Percentiles rank a stretch among this genome's conserved stretches.
phyloP scores from a whole-genome alignment of 805 yeast genomes.

The Kuraishia piskuri region DNA sequence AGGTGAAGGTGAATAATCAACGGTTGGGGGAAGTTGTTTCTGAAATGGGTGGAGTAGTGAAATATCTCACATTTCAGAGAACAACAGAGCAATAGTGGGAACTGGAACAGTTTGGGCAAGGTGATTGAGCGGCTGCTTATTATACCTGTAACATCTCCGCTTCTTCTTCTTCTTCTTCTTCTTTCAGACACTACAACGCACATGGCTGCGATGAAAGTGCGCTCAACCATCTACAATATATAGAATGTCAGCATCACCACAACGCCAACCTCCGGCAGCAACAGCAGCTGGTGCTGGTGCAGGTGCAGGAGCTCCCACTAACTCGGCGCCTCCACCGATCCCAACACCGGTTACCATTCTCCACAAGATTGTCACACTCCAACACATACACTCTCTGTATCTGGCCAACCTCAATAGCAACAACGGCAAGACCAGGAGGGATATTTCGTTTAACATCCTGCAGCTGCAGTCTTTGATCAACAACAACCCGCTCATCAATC shows the following conservation, averaged over 20 bases:
- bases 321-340: constrained; percentile 11
- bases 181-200: no score
- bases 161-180: no score
- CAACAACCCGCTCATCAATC: constrained; percentile 26
- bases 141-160: no score
- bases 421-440: constrained; percentile 18
- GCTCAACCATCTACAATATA: background rate
- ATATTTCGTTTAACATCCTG: constrained; percentile 25
- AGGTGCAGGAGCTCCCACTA: constrained; percentile 3
- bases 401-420: constrained; percentile 22
- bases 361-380: constrained; percentile 27
- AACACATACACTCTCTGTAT: constrained; percentile 25
- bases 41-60: no score
- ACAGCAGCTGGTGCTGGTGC: constrained; percentile 14
- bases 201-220: background rate
- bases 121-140: no score
- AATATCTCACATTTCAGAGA: no score
- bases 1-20: no score
- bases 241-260: background rate
- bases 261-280: constrained; percentile 4
- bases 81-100: no score
- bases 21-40: no score
- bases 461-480: constrained; percentile 26
- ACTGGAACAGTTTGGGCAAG: no score
- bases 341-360: constrained; percentile 19